Percentiles rank a stretch among this genome's conserved stretches.
Evolutionary conservation across 176 grass and related monocot species (phyloP).

Genomic region (Juncus inflexus): DNA sequence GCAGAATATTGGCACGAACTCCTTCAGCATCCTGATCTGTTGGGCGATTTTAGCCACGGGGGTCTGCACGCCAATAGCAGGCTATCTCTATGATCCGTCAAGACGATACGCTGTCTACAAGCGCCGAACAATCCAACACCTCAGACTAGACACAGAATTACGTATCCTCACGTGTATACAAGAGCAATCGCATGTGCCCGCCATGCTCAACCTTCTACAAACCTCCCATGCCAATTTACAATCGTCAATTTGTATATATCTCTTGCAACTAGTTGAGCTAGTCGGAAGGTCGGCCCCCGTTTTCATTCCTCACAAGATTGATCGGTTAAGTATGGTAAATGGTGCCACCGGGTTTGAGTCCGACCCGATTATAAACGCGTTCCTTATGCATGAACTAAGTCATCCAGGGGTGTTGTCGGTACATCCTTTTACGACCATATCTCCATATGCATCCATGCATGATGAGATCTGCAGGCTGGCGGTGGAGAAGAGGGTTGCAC

Average conservation of each 20-base stretch:
- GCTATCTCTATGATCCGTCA: conserved; percentile 60
- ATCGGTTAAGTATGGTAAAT: conserved; percentile 12
- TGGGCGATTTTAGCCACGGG: conserved; percentile 43
- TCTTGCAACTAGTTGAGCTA: conserved; percentile 83
- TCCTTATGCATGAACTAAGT: conserved; percentile 61
- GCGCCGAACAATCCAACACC: conserved; percentile 72
- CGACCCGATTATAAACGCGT: conserved; percentile 83
- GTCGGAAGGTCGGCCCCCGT: conserved; percentile 56
- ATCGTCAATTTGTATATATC: conserved; percentile 48
- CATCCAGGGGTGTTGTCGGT: conserved; percentile 46
- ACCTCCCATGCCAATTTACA: conserved; percentile 45
- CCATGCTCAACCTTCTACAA: conserved; percentile 64
- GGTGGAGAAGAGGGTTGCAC: conserved; percentile 65
- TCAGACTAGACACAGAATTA: conserved; percentile 51
- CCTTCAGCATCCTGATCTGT: conserved; percentile 45
- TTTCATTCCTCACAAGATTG: conserved; percentile 64
- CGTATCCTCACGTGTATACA: conserved; percentile 66
- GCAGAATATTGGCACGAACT: conserved; percentile 41
- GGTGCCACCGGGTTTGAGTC: conserved; percentile 27
- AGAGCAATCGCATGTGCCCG: conserved; percentile 58
- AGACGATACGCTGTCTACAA: conserved; percentile 75
- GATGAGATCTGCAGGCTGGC: conserved; percentile 88
- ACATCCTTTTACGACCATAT: conserved; percentile 79
- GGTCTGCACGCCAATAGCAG: conserved; percentile 43
- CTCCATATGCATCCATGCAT: conserved; percentile 85